Base-by-base conservation (phyloP, 768 basidiomycete species). In the Hygrophoropsis aurantiaca region DNA sequence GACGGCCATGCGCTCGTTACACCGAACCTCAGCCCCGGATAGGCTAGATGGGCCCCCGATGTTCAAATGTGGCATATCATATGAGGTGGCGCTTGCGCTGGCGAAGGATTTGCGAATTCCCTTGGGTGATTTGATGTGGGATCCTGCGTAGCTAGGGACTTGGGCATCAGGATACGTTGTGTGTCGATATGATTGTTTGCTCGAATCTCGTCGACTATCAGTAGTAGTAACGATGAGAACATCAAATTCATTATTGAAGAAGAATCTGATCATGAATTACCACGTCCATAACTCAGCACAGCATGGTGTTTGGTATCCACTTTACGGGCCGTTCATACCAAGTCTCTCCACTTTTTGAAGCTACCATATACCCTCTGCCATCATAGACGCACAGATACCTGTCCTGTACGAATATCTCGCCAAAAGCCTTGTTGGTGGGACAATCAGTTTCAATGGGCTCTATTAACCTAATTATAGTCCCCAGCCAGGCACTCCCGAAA, bases 51-150 rank as follows among this genome's bases (percentile, higher is more conserved):
- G 82, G 0, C 79, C 84, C 0, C 80, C 86, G 1, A 78, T 73
- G 67, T 87, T 86, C 62, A 90, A 87, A 56, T 86, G 82, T 58
- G 84, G 80, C 1, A 73, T 90, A n/a, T 75, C 79, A 13, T 79
- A 84, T 43, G 78, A 82, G 2, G 66, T 74, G 5, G 77, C 79
- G 2, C 57, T 81, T 46, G 60, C 59, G 3, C 63, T 90, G 7
- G 83, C 86, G 13, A 77, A 77, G 39, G 76, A 86, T 27, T 55
- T 90, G 15, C 73, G 77, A 1, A 72, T 91, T 11, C 66, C 75
- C 1, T 48, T 90, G 37, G 73, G 79, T 48, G 86, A 90, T 52
- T 54, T 87, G 27, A 63, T 90, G 54, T 90, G 86, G 82, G 86
- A 90, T 56, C 73, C 77, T 0, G 44, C 44, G 11, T 62, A 7